Evolutionary conservation across 306 rosid species (phyloP), one percentile per base, ranked within the genome.

Genomic region (Pachyrhizus erosus): DNA sequence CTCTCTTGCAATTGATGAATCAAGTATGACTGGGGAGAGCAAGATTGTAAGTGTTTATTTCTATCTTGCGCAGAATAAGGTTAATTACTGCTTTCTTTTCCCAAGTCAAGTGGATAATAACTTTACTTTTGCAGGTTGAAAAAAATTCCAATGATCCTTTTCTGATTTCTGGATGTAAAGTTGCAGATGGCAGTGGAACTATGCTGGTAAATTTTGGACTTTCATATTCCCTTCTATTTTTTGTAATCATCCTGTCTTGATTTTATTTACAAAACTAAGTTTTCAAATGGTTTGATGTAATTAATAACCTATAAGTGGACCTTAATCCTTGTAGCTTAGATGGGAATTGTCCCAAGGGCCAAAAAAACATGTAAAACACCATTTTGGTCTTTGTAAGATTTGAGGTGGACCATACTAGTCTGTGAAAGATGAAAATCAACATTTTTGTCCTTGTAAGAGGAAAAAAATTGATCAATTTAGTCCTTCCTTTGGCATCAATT

Each of bases 21-120:
- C 96, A 24, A 94, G 96, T 88, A 91, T 94, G 96, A 94, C 97
- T 0, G 98, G 98, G 76, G 97, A 94, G 91, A 92, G 98, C 93
- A 92, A 89, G 83, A 89, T 85, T 82, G 98, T 94, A 77, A 83
- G 98, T 83, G 69, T 62, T 77, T 67, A 26, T 79, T 33, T 71
- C 46, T 79, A 9, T 80, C 62, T 45, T 55, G 37, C 31, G 42
- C 68, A 15, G 77, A 67, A 33, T 70, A 29, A 76, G 46, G 9
- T 33, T 70, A 31, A 1, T 12, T 70, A 49, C 40, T 66, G 12
- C 13, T n/a, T 51, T 14, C 13, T 8, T 67, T 57, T 68, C 18
- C 43, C 23, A 3, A 37, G 34, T 72, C 23, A 3, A 37, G 34
- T 72, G 77, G 81, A 61, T 52, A 55, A 77, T 67, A n/a, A 49